phyloP scores from a whole-genome alignment of 805 yeast genomes.

The Candida nitratophila region DNA sequence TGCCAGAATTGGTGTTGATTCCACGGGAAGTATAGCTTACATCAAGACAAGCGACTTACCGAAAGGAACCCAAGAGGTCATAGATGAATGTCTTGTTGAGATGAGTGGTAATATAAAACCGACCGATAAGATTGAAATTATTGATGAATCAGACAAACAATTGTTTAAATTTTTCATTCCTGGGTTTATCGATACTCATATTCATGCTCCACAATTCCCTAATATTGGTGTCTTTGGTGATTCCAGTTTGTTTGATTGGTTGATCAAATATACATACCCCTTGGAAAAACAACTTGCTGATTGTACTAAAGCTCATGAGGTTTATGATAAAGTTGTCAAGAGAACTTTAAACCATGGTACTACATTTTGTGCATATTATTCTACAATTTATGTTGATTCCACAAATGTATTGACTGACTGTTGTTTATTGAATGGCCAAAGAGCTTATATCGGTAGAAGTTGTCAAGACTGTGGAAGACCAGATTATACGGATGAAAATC shows the following conservation, averaged over 20 bases:
- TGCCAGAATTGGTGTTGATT: constrained; percentile 59
- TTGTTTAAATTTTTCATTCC: constrained; percentile 74
- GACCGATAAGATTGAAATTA: constrained; percentile 25
- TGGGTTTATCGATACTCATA: constrained; percentile 77
- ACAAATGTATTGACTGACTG: constrained; percentile 72
- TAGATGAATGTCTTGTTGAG: background rate
- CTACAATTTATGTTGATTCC: constrained; percentile 76
- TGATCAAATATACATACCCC: constrained; percentile 82
- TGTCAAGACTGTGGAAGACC: constrained; percentile 89
- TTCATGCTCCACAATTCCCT: constrained; percentile 82
- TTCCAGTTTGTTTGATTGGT: constrained; percentile 84
- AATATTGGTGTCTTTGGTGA: constrained; percentile 80
- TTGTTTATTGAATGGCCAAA: constrained; percentile 62
- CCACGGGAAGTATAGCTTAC: constrained; percentile 45
- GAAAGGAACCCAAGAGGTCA: background rate
- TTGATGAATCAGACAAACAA: constrained; percentile 30
- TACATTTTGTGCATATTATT: constrained; percentile 86
- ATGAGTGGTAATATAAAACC: background rate
- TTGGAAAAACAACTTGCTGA: constrained; percentile 65
- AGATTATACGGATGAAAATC: constrained; percentile 54
- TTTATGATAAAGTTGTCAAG: constrained; percentile 61
- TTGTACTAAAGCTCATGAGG: constrained; percentile 43
- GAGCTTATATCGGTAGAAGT: constrained; percentile 88
- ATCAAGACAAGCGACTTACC: constrained; percentile 4
- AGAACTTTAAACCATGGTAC: constrained; percentile 78